These are phyloP conservation scores for Scedosporium dehoogii DNA, from an alignment of 2,329 filamentous ascomycete species.

Conservation along the genomic window DNA sequence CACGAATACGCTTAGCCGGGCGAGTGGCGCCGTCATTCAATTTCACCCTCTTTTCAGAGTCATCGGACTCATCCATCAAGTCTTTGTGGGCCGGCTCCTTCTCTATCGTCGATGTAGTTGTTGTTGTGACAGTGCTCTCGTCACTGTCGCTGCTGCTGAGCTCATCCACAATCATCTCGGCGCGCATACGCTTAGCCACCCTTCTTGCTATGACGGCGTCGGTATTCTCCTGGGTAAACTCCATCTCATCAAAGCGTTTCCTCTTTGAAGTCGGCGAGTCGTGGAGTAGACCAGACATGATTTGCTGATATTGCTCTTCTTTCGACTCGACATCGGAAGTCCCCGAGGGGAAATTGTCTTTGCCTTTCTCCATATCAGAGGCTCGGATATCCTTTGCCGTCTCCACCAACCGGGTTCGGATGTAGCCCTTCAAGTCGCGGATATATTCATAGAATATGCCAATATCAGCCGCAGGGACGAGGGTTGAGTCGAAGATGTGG, in stretches of 20 bases:
- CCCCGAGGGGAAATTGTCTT: slow-evolving; percentile 25
- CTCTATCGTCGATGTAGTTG: slow-evolving; percentile 6
- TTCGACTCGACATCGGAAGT: slow-evolving; percentile 10
- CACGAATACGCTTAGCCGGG: slow-evolving; percentile 16
- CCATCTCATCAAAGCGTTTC: slow-evolving; percentile 43
- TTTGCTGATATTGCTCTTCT: slow-evolving; percentile 40
- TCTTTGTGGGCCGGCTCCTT: slow-evolving; percentile 10
- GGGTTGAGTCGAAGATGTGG: slow-evolving; percentile 63
- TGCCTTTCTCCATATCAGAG: slow-evolving; percentile 43
- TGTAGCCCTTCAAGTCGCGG: slow-evolving; percentile 64
- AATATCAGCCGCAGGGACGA: slow-evolving; percentile 61
- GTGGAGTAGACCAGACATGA: slow-evolving; percentile 44
- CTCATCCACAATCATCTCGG: slow-evolving; percentile 46
- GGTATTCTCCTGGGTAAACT: slow-evolving; percentile 40
- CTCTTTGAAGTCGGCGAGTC: slow-evolving; percentile 26
- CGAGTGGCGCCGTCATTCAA: slow-evolving; percentile 40
- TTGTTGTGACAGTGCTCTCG: slow-evolving; percentile 17
- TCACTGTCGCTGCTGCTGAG: slow-evolving; percentile 39
- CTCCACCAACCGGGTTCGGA: slow-evolving; percentile 58
- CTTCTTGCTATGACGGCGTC: slow-evolving; percentile 38
- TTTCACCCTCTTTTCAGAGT: slow-evolving; percentile 28
- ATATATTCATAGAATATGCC: slow-evolving; percentile 68
- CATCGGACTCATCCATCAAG: slow-evolving; percentile 7
- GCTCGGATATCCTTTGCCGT: slow-evolving; percentile 52
- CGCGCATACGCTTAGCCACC: slow-evolving; percentile 52